These are phyloP conservation scores for Curvularia lunata DNA, from an alignment of 2,329 filamentous ascomycete genomes.

Conservation along the genomic window DNA sequence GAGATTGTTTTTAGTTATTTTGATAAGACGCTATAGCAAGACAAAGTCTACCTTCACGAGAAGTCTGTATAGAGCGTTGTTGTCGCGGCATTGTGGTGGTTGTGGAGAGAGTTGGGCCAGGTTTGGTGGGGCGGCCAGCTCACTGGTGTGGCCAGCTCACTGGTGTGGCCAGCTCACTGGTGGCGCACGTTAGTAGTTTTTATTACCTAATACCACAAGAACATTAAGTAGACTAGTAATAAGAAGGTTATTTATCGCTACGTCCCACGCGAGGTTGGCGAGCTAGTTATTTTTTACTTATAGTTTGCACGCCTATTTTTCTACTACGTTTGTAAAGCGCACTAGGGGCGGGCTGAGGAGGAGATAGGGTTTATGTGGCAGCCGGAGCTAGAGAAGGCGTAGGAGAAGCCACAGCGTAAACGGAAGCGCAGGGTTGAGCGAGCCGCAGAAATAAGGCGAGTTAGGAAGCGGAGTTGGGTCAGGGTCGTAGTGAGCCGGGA, in stretches of 20 bases:
- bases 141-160: no score
- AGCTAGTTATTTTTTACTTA: not conserved
- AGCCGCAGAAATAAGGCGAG: conserved; percentile 11
- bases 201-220: no score
- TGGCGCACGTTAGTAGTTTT: no score
- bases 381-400: conserved; percentile 16
- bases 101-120: no score
- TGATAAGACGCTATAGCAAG: conserved; percentile 30
- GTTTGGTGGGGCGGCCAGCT: no score
- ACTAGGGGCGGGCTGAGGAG: not conserved
- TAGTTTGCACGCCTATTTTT: not conserved
- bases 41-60: not conserved
- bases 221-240: not conserved
- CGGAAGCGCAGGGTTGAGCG: not conserved
- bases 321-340: no score
- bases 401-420: conserved; percentile 17
- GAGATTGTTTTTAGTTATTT: conserved; percentile 23
- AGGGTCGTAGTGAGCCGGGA: not conserved
- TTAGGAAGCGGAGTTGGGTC: conserved; percentile 1
- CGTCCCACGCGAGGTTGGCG: not conserved
- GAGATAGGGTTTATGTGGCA: not conserved
- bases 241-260: not conserved
- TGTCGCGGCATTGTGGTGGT: no score
- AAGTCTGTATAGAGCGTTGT: no score
- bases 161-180: no score